Evolutionary conservation across 495 filamentous ascomycete species (phyloP).

Genomic region (Xylaria nigripes): DNA sequence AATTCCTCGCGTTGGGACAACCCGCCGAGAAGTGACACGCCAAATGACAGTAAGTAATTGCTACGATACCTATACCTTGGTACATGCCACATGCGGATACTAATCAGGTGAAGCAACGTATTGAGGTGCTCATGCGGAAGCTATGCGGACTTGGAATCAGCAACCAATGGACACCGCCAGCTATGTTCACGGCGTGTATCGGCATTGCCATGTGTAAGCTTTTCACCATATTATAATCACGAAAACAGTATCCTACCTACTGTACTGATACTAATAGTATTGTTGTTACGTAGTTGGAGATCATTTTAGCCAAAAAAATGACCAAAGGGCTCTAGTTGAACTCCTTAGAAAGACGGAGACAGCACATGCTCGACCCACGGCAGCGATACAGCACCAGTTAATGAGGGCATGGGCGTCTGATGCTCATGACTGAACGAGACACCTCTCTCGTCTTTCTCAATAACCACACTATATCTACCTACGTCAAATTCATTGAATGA

Average conservation of each 20-base stretch:
- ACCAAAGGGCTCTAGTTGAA: slow-evolving; percentile 37
- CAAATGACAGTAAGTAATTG: slow-evolving; percentile 25
- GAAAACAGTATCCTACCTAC: background rate
- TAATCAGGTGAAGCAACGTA: slow-evolving; percentile 22
- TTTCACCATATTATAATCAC: background rate
- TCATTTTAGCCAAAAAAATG: slow-evolving; percentile 32
- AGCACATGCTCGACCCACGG: slow-evolving; percentile 39
- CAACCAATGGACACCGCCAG: slow-evolving; percentile 44
- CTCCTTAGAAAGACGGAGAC: slow-evolving; percentile 37
- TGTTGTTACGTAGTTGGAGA: slow-evolving; percentile 35
- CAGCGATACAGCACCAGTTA: slow-evolving; percentile 31
- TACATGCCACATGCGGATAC: background rate
- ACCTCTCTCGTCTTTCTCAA: too few relatives aligned
- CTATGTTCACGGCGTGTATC: slow-evolving; percentile 48
- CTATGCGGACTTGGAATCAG: slow-evolving; percentile 45
- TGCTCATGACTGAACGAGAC: slow-evolving; percentile 1
- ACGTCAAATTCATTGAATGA: background rate
- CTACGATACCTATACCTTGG: background rate
- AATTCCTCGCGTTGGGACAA: slow-evolving; percentile 28
- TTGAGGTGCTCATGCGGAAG: slow-evolving; percentile 35
- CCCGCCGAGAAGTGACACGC: slow-evolving; percentile 21
- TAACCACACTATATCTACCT: too few relatives aligned
- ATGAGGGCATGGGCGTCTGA: slow-evolving; percentile 33
- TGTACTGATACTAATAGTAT: background rate
- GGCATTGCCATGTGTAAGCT: slow-evolving; percentile 45